These are phyloP conservation scores for Solanum bulbocastanum DNA, from an alignment of 257 asterid species.

Conservation along the genomic window DNA sequence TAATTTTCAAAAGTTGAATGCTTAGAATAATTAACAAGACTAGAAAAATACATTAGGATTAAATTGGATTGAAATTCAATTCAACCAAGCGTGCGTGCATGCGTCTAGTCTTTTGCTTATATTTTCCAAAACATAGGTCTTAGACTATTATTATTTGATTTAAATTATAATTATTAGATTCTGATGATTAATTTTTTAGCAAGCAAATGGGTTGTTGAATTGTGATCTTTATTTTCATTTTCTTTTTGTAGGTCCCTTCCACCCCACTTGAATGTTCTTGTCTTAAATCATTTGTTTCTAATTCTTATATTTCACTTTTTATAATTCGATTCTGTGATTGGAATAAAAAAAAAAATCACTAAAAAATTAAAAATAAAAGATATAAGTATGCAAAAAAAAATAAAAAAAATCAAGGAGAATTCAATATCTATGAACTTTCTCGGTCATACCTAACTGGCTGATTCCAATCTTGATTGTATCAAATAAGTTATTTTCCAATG, in stretches of 20 bases:
- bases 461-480: background rate
- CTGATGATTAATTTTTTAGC: background rate
- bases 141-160: background rate
- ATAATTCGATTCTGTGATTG: background rate
- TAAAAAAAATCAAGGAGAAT: background rate
- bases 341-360: no score
- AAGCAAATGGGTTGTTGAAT: background rate
- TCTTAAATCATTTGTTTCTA: background rate
- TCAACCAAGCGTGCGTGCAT: constrained; percentile 2
- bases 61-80: background rate
- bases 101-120: background rate
- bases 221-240: background rate
- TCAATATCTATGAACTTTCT: background rate
- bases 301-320: background rate
- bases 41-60: background rate
- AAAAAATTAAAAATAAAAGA: no score
- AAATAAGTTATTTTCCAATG: background rate
- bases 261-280: background rate
- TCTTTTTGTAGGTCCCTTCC: background rate
- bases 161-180: background rate
- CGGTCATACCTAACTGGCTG: background rate
- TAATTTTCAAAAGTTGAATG: background rate
- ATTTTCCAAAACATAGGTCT: background rate
- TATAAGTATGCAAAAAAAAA: no score
- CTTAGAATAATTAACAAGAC: background rate